phyloP scores from a whole-genome alignment of 805 yeast genomes.

The Ogataea methanolica region DNA sequence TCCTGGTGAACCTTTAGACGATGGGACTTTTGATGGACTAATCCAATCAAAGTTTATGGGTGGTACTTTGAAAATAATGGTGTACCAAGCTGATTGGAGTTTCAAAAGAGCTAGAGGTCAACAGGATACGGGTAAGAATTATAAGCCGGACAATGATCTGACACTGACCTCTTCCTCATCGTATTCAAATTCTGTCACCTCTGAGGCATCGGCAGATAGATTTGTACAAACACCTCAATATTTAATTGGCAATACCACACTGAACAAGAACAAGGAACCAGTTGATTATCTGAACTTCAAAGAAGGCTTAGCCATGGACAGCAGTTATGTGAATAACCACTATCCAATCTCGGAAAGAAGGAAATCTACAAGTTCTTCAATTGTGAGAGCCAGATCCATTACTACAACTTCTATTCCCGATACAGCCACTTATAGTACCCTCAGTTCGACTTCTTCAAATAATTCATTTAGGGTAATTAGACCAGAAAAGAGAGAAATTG shows the following conservation, averaged over 20 bases:
- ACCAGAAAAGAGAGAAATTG: conserved; percentile 65
- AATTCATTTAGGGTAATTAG: conserved; percentile 64
- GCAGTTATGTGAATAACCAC: background rate
- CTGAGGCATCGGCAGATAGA: conserved; percentile 34
- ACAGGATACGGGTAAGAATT: too few species aligned
- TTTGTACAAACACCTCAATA: conserved; percentile 67
- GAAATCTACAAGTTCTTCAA: conserved; percentile 20
- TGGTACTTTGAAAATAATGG: conserved; percentile 21
- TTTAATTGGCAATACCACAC: conserved; percentile 37
- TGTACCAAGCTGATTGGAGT: conserved; percentile 4
- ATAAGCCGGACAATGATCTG: background rate
- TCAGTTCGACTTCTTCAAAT: conserved; percentile 7
- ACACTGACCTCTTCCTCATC: conserved; percentile 45
- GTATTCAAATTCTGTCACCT: conserved; percentile 49
- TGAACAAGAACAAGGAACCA: conserved; percentile 26
- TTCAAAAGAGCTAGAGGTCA: background rate
- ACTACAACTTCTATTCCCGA: conserved; percentile 23
- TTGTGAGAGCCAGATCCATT: conserved; percentile 25
- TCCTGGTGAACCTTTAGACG: conserved; percentile 54
- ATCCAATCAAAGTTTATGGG: conserved; percentile 31
- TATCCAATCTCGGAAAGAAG: conserved; percentile 5
- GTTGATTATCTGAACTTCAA: conserved; percentile 57
- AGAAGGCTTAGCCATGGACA: conserved; percentile 22
- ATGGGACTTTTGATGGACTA: conserved; percentile 37
- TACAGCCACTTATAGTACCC: background rate